phyloP scores from a whole-genome alignment of 257 asterid genomes.

The Solanum pinnatisectum region DNA sequence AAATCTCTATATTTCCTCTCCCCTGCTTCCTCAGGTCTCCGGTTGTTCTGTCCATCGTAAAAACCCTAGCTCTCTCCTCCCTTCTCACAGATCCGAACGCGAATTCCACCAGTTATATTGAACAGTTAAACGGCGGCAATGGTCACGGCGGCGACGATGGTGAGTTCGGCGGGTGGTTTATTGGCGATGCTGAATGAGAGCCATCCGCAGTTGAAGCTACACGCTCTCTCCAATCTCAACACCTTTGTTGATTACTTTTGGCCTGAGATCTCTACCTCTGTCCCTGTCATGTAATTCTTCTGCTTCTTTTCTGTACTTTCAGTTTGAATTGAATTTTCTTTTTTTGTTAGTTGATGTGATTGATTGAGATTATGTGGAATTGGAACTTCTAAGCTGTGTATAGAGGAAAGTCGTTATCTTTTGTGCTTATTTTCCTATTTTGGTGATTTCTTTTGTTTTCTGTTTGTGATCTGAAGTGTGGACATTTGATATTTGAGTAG shows the following conservation, averaged over 20 bases:
- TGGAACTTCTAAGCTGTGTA: not conserved
- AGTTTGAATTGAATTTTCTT: not conserved
- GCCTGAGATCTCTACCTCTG: constrained; percentile 93
- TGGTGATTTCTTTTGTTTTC: not conserved
- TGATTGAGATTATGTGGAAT: not conserved
- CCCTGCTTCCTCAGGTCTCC: not conserved
- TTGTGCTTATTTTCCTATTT: not conserved
- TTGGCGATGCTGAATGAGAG: constrained; percentile 87
- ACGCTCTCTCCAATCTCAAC: constrained; percentile 81
- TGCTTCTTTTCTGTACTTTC: not conserved
- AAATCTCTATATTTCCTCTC: not conserved
- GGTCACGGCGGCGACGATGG: constrained; percentile 69
- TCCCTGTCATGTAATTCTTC: constrained; percentile 51
- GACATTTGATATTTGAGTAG: not conserved
- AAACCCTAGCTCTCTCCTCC: not conserved
- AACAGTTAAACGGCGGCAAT: not conserved
- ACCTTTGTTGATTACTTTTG: constrained; percentile 70
- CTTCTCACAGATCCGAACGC: not conserved
- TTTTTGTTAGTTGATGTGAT: not conserved
- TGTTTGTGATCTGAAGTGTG: not conserved
- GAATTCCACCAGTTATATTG: not conserved
- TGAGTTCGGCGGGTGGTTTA: constrained; percentile 82
- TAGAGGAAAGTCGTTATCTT: not conserved
- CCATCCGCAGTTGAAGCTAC: constrained; percentile 70
- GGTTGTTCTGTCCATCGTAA: not conserved